Evolutionary conservation across 2,329 filamentous ascomycete genomes (phyloP), one percentile per base, ranked within the genome.

Genomic region (Dothideomycetes sp.): DNA sequence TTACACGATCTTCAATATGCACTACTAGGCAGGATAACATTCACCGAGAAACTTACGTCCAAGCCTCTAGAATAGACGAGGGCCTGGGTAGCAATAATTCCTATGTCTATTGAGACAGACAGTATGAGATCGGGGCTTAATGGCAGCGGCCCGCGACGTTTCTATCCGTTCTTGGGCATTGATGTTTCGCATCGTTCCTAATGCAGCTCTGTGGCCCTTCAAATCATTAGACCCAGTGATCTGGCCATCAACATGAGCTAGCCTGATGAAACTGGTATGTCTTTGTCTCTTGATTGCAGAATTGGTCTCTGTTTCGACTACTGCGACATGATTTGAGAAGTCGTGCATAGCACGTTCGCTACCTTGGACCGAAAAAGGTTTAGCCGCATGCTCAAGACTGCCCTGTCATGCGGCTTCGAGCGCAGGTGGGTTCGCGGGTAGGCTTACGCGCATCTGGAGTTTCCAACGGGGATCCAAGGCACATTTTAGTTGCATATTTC

Each of bases 61-160:
- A n/a, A n/a, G n/a, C n/a, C n/a, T n/a, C n/a, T n/a, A n/a, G n/a
- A n/a, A n/a, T n/a, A n/a, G n/a, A n/a, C n/a, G n/a, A n/a, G n/a
- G n/a, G n/a, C n/a, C n/a, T n/a, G n/a, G n/a, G n/a, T n/a, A n/a
- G n/a, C n/a, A n/a, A n/a, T n/a, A n/a, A n/a, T n/a, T n/a, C n/a
- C n/a, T n/a, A n/a, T n/a, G n/a, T n/a, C n/a, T n/a, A n/a, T n/a
- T n/a, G n/a, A n/a, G n/a, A n/a, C n/a, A n/a, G n/a, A n/a, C n/a
- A n/a, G n/a, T n/a, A n/a, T n/a, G n/a, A n/a, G n/a, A n/a, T n/a
- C n/a, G n/a, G 8, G 12, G 16, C 18, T 19, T 22, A 19, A 33
- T 37, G 35, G 39, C 32, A 37, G 39, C 39, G 39, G 39, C 27
- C 39, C 39, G 35, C 14, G 36, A 37, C 39, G 39, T 41, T 37